Evolutionary conservation across 2,329 filamentous ascomycete genomes (phyloP).

Genomic region (Claviceps citrina): DNA sequence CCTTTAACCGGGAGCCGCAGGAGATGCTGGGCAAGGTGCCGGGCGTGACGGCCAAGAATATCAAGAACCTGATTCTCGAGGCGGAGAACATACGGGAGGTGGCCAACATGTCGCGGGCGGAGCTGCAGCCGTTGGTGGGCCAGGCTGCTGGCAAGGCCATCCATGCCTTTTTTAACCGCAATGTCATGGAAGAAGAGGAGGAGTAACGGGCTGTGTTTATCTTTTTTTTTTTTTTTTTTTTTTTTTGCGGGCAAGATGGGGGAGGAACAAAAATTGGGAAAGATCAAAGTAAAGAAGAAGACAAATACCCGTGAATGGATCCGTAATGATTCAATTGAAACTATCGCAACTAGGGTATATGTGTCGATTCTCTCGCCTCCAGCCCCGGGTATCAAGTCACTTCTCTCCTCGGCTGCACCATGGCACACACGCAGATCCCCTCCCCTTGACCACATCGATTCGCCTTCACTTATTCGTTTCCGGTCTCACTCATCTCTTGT

Average conservation of each 20-base stretch:
- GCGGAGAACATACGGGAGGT: conserved; percentile 66
- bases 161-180: conserved; percentile 61
- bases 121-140: conserved; percentile 61
- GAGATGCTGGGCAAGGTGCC: conserved; percentile 82
- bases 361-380: too few species aligned
- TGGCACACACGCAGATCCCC: too few species aligned
- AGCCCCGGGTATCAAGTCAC: too few species aligned
- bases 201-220: conserved; percentile 3
- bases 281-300: neutral
- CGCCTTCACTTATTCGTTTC: too few species aligned
- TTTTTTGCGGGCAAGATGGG: too few species aligned
- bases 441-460: too few species aligned
- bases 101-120: conserved; percentile 66
- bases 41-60: conserved; percentile 65
- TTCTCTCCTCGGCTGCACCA: too few species aligned
- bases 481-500: neutral
- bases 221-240: too few species aligned
- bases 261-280: too few species aligned
- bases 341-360: conserved; percentile 4
- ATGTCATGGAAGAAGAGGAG: conserved; percentile 38
- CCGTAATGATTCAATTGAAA: neutral
- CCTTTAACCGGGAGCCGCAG: conserved; percentile 71
- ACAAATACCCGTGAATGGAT: conserved; percentile 4
- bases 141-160: conserved; percentile 60
- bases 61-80: conserved; percentile 55